phyloP scores from a whole-genome alignment of 2,329 filamentous ascomycete genomes.

The Sodiomyces alkalinus region DNA sequence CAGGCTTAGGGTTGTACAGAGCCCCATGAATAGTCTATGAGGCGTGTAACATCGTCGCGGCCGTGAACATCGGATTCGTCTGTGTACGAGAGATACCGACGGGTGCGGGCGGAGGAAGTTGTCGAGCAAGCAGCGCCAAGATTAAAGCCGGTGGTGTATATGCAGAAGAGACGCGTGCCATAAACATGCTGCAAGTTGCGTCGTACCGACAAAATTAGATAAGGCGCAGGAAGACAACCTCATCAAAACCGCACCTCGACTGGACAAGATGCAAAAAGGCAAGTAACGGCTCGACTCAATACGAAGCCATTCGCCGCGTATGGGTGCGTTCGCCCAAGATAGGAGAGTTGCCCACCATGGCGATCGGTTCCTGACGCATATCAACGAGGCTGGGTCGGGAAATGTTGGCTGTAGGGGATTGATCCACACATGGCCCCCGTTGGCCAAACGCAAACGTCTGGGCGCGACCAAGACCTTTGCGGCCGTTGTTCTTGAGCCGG shows the following conservation, averaged over 20 bases:
- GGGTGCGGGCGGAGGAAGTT: neutral
- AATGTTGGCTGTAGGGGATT: conserved; percentile 42
- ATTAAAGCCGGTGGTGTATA: no score
- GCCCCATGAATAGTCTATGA: no score
- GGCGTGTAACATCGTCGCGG: no score
- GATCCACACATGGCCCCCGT: conserved; percentile 37
- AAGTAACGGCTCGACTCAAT: conserved; percentile 27
- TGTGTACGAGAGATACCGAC: no score
- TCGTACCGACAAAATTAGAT: no score
- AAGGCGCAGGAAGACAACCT: no score
- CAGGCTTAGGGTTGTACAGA: no score
- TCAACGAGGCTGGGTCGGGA: conserved; percentile 12
- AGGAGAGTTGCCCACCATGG: conserved; percentile 28
- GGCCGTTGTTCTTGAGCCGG: conserved; percentile 72
- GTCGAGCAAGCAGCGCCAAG: neutral
- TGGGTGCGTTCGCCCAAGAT: conserved; percentile 35
- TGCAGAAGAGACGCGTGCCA: no score
- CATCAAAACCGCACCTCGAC: no score
- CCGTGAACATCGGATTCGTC: no score
- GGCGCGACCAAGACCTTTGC: conserved; percentile 71
- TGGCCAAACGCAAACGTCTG: conserved; percentile 94
- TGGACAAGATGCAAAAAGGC: neutral
- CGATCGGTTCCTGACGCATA: conserved; percentile 23
- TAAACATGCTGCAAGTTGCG: no score
- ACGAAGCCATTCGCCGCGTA: conserved; percentile 48